A percentile compares a stretch with the other conserved stretches of the same genome.
Conservation (phyloP, 805 yeast species). For the Teunomyces kruisii region DNA sequence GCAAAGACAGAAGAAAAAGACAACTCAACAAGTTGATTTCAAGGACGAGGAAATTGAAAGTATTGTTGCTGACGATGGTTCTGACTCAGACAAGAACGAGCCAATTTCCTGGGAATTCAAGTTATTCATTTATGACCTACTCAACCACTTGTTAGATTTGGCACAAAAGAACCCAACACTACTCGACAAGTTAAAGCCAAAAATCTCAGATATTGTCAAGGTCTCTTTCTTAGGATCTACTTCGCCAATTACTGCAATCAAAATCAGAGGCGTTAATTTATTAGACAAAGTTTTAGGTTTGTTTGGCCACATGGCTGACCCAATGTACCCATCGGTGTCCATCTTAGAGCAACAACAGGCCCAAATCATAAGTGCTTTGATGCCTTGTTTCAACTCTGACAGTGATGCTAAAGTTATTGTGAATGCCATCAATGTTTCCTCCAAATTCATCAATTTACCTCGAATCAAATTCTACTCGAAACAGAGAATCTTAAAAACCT, state of each 20-base stretch:
- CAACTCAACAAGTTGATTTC: constrained; percentile 26
- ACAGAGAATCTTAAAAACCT: constrained; percentile 55
- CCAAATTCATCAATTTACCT: constrained; percentile 61
- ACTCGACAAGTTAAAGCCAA: constrained; percentile 41
- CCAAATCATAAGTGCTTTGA: constrained; percentile 83
- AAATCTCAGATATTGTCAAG: constrained; percentile 66
- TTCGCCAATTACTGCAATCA: constrained; percentile 58
- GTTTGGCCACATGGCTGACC: constrained; percentile 65
- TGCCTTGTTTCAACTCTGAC: constrained; percentile 78
- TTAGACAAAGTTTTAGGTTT: constrained; percentile 61
- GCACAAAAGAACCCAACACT: constrained; percentile 44
- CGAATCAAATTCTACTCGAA: constrained; percentile 45
- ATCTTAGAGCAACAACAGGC: constrained; percentile 92
- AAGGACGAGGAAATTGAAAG: constrained; percentile 43
- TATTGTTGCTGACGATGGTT: constrained; percentile 35
- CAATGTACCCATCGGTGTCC: constrained; percentile 67
- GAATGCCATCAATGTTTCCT: constrained; percentile 73
- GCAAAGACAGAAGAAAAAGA: constrained; percentile 43
- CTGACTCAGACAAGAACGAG: constrained; percentile 47
- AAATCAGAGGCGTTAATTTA: constrained; percentile 63
- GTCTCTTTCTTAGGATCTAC: constrained; percentile 82
- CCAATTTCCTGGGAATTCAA: constrained; percentile 60
- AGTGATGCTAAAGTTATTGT: constrained; percentile 74
- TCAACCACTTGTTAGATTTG: constrained; percentile 42
- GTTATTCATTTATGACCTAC: constrained; percentile 44